These are phyloP conservation scores for Thielaviopsis ethacetica DNA, from an alignment of 2,329 filamentous ascomycete genomes.

Conservation along the genomic window DNA sequence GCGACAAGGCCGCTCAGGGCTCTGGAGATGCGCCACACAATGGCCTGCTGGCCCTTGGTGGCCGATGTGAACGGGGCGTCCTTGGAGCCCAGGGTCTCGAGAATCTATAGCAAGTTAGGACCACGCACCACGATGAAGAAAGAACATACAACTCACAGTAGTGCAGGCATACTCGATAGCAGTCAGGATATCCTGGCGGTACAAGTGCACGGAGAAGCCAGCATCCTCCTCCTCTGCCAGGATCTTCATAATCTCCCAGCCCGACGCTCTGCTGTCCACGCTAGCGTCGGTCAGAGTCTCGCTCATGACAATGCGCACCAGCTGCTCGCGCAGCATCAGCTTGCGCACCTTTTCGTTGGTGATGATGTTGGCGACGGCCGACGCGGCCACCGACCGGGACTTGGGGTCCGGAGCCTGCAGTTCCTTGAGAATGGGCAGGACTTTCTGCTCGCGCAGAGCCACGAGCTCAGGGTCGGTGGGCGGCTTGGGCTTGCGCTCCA, in stretches of 20 bases:
- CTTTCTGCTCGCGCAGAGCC: conserved; percentile 44
- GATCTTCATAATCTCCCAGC: conserved; percentile 49
- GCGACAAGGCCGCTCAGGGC: conserved; percentile 37
- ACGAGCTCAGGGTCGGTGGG: conserved; percentile 47
- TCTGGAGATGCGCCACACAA: conserved; percentile 36
- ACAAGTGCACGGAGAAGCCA: conserved; percentile 51
- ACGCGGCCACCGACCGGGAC: conserved; percentile 41
- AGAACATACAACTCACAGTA: conserved; percentile 25
- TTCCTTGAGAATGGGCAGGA: conserved; percentile 45
- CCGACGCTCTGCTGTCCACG: conserved; percentile 46
- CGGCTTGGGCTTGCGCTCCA: conserved; percentile 41
- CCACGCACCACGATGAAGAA: not conserved
- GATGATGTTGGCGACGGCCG: conserved; percentile 44
- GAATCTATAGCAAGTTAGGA: conserved; percentile 20
- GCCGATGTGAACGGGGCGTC: conserved; percentile 29
- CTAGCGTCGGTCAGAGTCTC: conserved; percentile 48
- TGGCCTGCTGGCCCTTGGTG: conserved; percentile 35
- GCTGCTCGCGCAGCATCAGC: conserved; percentile 47
- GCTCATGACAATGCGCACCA: conserved; percentile 45
- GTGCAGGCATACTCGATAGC: conserved; percentile 40
- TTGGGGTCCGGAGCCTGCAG: conserved; percentile 42
- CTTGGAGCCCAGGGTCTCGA: conserved; percentile 25
- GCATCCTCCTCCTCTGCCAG: conserved; percentile 47
- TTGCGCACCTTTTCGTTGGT: conserved; percentile 46
- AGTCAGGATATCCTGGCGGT: conserved; percentile 42